Evolutionary conservation across 1,284 basidiomycete species (phyloP), one percentile per base, ranked within the genome.

Genomic region (Porogramme epimiltina): DNA sequence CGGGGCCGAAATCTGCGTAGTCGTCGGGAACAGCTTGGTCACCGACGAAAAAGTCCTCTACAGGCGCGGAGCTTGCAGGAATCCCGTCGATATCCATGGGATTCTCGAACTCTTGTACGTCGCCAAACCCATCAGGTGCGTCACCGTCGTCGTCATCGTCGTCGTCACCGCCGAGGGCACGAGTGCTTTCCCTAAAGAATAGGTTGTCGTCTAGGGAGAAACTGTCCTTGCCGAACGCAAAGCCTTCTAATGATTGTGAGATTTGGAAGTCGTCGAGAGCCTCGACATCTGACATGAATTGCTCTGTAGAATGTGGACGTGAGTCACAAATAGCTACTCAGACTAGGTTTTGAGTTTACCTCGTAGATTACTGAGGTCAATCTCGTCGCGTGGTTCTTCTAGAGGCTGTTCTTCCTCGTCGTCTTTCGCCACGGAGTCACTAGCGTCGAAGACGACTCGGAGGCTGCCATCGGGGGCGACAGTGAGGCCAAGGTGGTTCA

Each of bases 371-470:
- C 77, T 81, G 23, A 95, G 65, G 66, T 90, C 85, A n/a, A 91
- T 74, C 2, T 79, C 74, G 53, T 91, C 82, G 56, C 79, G 76
- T 10, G 81, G 81, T 55, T 90, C 89, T 43, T 77, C 71, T 43
- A 77, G 69, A 13, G 80, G 76, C n/a, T 84, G 80, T 25, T 80
- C 80, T 33, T 83, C 84, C 19, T 92, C 93, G 39, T 91, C 91
- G 4, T 87, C 89, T 56, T 87, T 89, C 57, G 85, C 75, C 76
- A 85, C 87, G 0, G 93, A 91, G 66, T 98, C 97, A 50, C 95
- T 90, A 3, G 95, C 95, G 70, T 99, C 96, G 64, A 99, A 99
- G 26, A 99, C 92, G 42, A 99, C 91, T 51, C 94, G 80, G 66
- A 97, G 80, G 33, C 84, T 85, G 3, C 90, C 87, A 58, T 97